Evolutionary conservation across 2,329 filamentous ascomycete species (phyloP), one percentile per base, ranked within the genome.

Genomic region (Xylariaceae sp.): DNA sequence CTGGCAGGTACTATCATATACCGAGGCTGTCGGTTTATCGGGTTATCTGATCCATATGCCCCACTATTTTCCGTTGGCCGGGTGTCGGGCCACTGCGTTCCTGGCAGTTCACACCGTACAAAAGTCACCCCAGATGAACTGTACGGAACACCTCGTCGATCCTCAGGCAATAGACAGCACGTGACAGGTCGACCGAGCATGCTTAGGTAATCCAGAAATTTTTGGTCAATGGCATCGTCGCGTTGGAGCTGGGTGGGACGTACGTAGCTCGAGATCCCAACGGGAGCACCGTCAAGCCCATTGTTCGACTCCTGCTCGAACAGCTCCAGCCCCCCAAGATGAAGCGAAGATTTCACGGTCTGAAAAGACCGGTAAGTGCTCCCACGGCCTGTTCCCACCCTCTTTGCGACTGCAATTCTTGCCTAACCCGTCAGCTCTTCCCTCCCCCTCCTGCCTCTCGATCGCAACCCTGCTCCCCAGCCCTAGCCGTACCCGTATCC

Each of bases 311-410:
- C 41, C 52, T 49, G 23, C 23, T 30, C 23, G 23, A 30, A 30
- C 23, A 30, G 23, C 47, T 10, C 60, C 50, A 60, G 59, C 51
- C 61, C 57, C 58, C 64, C 74, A 78, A 74, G 57, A 80, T 82
- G 78, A 79, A 80, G 74, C 78, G 78, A 70, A 83, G 84, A 72
- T 88, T 86, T 68, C 86, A 89, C 76, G 83, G 81, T 71, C 79
- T 91, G 60, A 85, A 81, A 73, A 80, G 82, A 71, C 79, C 84
- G 64, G 87, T 89, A 79, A 72, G 85, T 76, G 18, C 23, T 11
- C 11, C 37, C 11, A 9, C 11, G 11, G 5, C 37, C 37, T 41
- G 37, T 13, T 49, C 7, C 9, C 17, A 47, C 11, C 11, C 17
- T 52, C 37, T 48, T 2, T 15, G 30, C 41, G 8, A 6, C 48